Evolutionary conservation across 2,329 filamentous ascomycete genomes (phyloP).

Genomic region (Zymoseptoria brevis): DNA sequence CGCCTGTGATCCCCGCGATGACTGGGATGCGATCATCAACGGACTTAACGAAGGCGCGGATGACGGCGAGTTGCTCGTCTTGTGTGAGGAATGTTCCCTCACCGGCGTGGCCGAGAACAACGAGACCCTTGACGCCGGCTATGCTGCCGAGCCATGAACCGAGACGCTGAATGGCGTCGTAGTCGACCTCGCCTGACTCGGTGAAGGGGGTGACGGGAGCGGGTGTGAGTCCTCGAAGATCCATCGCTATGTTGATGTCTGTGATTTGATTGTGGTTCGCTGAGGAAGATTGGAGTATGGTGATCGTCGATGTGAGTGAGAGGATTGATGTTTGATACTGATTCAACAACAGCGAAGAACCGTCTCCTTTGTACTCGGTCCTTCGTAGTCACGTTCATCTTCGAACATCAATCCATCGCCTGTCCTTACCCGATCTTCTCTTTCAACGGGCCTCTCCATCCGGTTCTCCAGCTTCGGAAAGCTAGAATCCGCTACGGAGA

Average conservation of each 20-base stretch:
- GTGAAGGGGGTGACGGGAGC: conserved; percentile 48
- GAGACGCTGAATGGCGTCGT: conserved; percentile 45
- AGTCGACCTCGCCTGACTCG: conserved; percentile 42
- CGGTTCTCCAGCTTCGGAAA: neutral
- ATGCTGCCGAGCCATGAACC: conserved; percentile 48
- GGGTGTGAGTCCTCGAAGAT: conserved; percentile 44
- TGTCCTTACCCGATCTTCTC: neutral
- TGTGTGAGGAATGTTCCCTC: conserved; percentile 48
- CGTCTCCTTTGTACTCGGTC: neutral
- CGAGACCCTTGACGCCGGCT: conserved; percentile 44
- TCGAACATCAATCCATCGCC: neutral
- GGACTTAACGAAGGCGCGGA: conserved; percentile 47
- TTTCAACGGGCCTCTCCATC: neutral
- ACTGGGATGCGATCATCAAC: conserved; percentile 45
- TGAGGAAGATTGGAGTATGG: neutral
- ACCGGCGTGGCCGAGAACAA: conserved; percentile 48
- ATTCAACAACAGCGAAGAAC: neutral
- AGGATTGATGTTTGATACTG: neutral
- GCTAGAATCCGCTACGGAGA: neutral
- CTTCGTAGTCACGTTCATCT: neutral
- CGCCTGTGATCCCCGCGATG: conserved; percentile 47
- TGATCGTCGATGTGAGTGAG: neutral
- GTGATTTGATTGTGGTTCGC: neutral
- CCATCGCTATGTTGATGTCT: conserved; percentile 26
- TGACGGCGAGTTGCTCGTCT: conserved; percentile 43